These are phyloP conservation scores for Candida easanensis DNA, from an alignment of 805 yeast species.

Conservation along the genomic window DNA sequence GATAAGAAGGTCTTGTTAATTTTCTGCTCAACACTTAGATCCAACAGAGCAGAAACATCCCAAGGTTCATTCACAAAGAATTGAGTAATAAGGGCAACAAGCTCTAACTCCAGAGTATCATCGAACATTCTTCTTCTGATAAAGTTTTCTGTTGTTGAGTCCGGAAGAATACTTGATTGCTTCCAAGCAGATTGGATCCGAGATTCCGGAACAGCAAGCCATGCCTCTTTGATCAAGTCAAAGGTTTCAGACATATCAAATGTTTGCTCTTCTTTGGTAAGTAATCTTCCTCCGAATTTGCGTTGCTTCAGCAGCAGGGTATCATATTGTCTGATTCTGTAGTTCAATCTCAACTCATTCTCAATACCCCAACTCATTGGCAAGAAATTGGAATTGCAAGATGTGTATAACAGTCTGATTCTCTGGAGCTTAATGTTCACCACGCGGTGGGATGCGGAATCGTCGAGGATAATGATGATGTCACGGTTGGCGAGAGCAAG, in stretches of 20 bases:
- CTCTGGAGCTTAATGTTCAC: conserved; percentile 47
- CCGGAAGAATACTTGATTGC: conserved; percentile 40
- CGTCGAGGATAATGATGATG: conserved; percentile 55
- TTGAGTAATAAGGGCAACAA: conserved; percentile 42
- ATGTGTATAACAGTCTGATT: conserved; percentile 38
- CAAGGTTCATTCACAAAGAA: conserved; percentile 54
- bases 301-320: conserved; percentile 30
- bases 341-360: conserved; percentile 57
- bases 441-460: conserved; percentile 60
- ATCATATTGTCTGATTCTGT: conserved; percentile 55
- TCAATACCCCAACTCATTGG: conserved; percentile 66
- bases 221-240: conserved; percentile 55
- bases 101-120: conserved; percentile 37
- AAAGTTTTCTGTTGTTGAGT: conserved; percentile 27
- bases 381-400: conserved; percentile 40
- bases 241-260: conserved; percentile 54
- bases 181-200: conserved; percentile 42
- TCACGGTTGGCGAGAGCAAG: conserved; percentile 46
- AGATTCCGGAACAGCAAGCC: conserved; percentile 43
- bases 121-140: conserved; percentile 32
- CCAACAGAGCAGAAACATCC: conserved; percentile 54
- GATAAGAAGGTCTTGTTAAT: conserved; percentile 46
- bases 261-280: conserved; percentile 37
- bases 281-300: conserved; percentile 15
- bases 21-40: conserved; percentile 43